A percentile compares a stretch with the other conserved stretches of the same genome.
Conservation (phyloP, 2,329 filamentous ascomycete genomes). For the Macrophomina pseudophaseolina region DNA sequence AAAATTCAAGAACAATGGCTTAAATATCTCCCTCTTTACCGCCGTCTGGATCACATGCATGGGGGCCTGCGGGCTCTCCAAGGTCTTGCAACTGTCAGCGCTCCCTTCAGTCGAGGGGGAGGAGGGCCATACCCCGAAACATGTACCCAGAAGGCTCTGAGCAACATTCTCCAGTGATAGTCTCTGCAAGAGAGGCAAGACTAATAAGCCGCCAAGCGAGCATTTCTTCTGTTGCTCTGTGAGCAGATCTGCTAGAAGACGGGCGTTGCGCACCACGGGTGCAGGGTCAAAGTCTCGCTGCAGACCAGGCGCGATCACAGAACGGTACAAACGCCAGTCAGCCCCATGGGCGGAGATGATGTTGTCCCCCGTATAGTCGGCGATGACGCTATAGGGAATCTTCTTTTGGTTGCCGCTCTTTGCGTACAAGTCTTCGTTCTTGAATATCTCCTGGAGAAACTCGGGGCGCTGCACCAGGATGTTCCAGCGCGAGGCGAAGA, state of each 20-base stretch:
- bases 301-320: constrained; percentile 39
- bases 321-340: constrained; percentile 39
- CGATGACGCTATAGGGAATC: constrained; percentile 39
- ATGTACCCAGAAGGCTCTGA: constrained; percentile 36
- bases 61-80: constrained; percentile 10
- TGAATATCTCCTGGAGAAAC: constrained; percentile 49
- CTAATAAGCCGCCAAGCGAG: constrained; percentile 30
- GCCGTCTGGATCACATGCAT: constrained; percentile 12
- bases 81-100: neutral
- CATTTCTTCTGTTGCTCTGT: constrained; percentile 35
- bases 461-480: constrained; percentile 53
- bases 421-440: constrained; percentile 38
- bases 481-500: constrained; percentile 57
- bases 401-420: constrained; percentile 42
- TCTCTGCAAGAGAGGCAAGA: constrained; percentile 44
- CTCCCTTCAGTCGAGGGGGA: neutral
- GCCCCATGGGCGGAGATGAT: constrained; percentile 41
- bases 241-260: constrained; percentile 37
- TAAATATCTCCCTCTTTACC: constrained; percentile 18
- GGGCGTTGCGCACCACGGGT: constrained; percentile 34
- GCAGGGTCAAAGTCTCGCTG: constrained; percentile 33
- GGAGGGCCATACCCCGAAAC: constrained; percentile 5
- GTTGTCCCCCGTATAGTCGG: constrained; percentile 41
- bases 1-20: constrained; percentile 24
- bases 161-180: constrained; percentile 46